Base-by-base conservation (phyloP, 495 filamentous ascomycete species). In the Penicillium bialowiezense region DNA sequence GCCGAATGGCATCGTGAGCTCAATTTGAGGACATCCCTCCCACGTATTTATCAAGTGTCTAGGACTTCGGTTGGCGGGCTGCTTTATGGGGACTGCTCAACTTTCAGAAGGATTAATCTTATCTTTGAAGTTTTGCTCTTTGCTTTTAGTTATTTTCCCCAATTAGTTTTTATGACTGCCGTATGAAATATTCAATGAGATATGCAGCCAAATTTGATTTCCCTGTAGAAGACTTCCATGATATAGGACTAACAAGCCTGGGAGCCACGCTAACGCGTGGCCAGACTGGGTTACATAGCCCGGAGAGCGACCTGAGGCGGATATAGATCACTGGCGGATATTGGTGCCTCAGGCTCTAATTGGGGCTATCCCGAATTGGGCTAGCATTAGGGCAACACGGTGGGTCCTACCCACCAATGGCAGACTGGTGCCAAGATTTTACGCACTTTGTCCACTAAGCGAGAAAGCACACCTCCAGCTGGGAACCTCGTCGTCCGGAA, bases 361-460 rank as follows among this genome's bases (percentile, higher is more conserved):
- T 9, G 14, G 31, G 0, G 1, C 29, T 31, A 41, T 24, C 51
- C 65, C 33, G 48, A 62, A 63, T 17, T 0, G 55, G 65, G 34
- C 52, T 68, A 73, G 69, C 48, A 47, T 58, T 73, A 74, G 70
- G 69, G 70, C 66, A 70, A 54, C 49, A 12, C 10, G 29, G 24
- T 35, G 45, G 45, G 29, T 38, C 46, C 38, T 15, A 14, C 26
- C 38, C 28, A 54, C 63, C 69, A 71, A 70, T 69, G 15, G 42
- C 6, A 18, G 2, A 15, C 14, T 24, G 8, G 13, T 51, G 70
- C 70, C 72, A 74, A 73, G 72, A 73, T 70, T 71, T 73, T 65
- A 49, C 69, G 56, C 62, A 65, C 63, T 56, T 60, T 62, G 58
- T 60, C 61, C 72, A 74, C 71, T 72, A 75, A 75, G 72, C 72